A percentile compares a stretch with the other conserved stretches of the same genome.
phyloP scores from a whole-genome alignment of 2,329 filamentous ascomycete genomes.

The Ceratocystis alfenasii region DNA sequence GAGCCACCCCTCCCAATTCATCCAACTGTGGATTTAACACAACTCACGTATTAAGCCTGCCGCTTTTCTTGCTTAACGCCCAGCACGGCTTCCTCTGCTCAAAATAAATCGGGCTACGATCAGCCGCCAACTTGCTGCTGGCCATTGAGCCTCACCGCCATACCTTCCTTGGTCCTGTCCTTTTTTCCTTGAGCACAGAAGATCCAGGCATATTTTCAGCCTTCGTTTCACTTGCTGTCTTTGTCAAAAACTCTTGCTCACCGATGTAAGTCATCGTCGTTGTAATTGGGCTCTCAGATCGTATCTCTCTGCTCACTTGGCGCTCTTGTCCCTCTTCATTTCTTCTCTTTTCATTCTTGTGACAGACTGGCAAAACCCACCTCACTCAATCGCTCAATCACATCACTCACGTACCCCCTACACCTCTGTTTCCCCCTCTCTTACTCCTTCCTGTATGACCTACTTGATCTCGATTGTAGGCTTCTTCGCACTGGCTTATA shows the following conservation, averaged over 20 bases:
- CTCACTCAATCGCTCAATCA: not conserved
- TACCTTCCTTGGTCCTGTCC: not conserved
- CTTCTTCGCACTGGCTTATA: conserved; percentile 6
- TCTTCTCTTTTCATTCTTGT: not conserved
- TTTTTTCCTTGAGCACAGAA: not conserved
- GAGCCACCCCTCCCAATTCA: not conserved
- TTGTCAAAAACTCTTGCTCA: not conserved
- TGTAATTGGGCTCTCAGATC: not conserved
- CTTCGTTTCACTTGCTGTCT: not conserved
- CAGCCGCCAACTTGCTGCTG: not conserved
- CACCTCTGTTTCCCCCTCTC: not conserved
- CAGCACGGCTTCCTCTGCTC: not conserved
- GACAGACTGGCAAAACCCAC: not conserved
- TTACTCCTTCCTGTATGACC: conserved; percentile 4
- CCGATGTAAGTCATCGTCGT: not conserved
- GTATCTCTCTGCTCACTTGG: not conserved
- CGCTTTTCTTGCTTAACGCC: not conserved
- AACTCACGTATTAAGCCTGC: not conserved
- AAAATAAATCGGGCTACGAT: not conserved
- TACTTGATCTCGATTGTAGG: conserved; percentile 5
- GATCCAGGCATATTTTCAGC: not conserved
- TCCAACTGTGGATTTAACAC: not conserved
- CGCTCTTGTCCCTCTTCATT: not conserved
- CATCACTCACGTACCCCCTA: not conserved
- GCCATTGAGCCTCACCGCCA: conserved; percentile 1